Base-by-base conservation (phyloP, 768 basidiomycete genomes). In the Suillus spraguei region DNA sequence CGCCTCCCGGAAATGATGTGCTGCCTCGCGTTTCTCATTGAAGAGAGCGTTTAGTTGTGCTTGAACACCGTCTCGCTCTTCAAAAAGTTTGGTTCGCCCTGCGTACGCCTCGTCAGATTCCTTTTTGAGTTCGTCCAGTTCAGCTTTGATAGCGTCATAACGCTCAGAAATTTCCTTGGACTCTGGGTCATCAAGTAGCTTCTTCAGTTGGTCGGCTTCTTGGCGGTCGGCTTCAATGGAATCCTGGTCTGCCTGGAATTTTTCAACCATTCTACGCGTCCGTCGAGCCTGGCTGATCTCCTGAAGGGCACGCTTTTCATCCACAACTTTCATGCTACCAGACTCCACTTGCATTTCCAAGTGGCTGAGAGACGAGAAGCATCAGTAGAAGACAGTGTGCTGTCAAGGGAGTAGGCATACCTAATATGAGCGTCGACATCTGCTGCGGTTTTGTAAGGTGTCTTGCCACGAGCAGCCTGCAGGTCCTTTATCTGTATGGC, bases 301-400 rank as follows among this genome's bases (percentile, higher is more conserved):
- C 67, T 86, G 84, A n/a, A 99, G 83, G 5, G 95, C 92, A 59
- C 94, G 89, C 79, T 97, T 98, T 78, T 99, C 97, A 62, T 97
- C 96, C 33, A 89, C 95, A 63, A 99, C 83, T 73, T 94, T 97
- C 84, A 99, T 83, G 63, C 70, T 86, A 32, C 97, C 97, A 5
- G 93, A 93, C 72, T 99, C 97, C 60, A 99, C 89, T 73, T 95
- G 92, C 71, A 86, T 90, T 58, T 99, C 93, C 64, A 97, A 81
- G 65, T 88, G 81, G 69, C 94, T 96, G 70, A 60, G 54, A 38
- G 62, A 65, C 64, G 49, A 64, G 56, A 36, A 62, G 46, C 61
- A 20, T 28, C 24, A 67, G 4, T 63, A 67, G 61, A 52, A 41
- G 13, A 5, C 10, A 46, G 47, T 54, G 63, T 33, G 24, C 53